Percentiles rank a stretch among this genome's conserved stretches.
phyloP scores from a whole-genome alignment of 2,329 filamentous ascomycete genomes.

The Tolypocladium inflatum region DNA sequence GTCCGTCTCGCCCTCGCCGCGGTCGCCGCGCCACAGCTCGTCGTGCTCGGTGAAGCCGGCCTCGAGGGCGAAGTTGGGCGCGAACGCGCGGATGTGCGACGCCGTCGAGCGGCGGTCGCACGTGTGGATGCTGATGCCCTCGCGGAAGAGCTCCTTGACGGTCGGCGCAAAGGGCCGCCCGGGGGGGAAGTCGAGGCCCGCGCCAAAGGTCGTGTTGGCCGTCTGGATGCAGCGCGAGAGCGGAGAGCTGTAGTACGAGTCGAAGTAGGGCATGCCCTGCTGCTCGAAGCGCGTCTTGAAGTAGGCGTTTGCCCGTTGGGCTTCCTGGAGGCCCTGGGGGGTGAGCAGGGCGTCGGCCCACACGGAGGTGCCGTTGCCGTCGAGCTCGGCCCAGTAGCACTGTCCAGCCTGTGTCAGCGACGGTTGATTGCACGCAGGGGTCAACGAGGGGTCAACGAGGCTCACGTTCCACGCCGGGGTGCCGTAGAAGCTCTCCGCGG shows the following conservation, averaged over 20 bases:
- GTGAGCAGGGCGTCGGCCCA: constrained; percentile 60
- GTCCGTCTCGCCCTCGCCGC: constrained; percentile 28
- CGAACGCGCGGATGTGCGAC: constrained; percentile 40
- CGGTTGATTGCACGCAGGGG: constrained; percentile 5
- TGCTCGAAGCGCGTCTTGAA: constrained; percentile 43
- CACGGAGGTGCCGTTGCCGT: constrained; percentile 51
- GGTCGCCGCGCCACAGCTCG: constrained; percentile 34
- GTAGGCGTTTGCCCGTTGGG: constrained; percentile 47
- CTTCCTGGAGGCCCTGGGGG: constrained; percentile 44
- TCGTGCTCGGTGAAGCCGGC: constrained; percentile 49
- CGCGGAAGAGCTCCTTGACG: constrained; percentile 56
- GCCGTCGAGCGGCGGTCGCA: constrained; percentile 53
- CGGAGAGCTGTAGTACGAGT: constrained; percentile 57
- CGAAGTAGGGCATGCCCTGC: constrained; percentile 48
- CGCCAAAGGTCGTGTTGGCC: constrained; percentile 49
- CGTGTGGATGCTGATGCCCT: constrained; percentile 58
- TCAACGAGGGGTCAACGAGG: too few species aligned
- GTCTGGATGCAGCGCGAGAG: constrained; percentile 54
- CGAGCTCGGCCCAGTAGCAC: constrained; percentile 56
- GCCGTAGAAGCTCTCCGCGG: constrained; percentile 56
- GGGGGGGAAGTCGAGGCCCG: constrained; percentile 37
- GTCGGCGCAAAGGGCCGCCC: constrained; percentile 43
- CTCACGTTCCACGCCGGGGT: constrained; percentile 59
- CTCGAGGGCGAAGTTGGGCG: constrained; percentile 49
- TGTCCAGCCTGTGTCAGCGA: constrained; percentile 10